These are phyloP conservation scores for Noccaea bulbosa DNA, from an alignment of 345 rosid genomes.

Conservation along the genomic window DNA sequence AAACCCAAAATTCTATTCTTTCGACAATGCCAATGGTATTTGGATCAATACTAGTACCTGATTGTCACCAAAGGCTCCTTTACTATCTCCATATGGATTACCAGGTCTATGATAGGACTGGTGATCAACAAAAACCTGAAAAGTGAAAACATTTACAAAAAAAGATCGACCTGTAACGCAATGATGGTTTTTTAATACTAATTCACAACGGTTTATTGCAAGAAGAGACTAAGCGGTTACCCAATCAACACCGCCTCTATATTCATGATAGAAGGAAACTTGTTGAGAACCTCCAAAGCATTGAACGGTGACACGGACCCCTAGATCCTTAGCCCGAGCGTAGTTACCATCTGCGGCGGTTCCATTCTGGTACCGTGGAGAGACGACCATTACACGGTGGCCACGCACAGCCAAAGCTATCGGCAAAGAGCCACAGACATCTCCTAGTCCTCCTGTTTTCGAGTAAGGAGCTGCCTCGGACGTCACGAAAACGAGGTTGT, in stretches of 20 bases:
- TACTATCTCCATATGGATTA: constrained; percentile 82
- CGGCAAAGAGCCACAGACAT: constrained; percentile 97
- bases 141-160: constrained; percentile 33
- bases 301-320: constrained; percentile 49
- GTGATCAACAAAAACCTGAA: constrained; percentile 89
- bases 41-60: constrained; percentile 54
- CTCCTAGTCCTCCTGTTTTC: constrained; percentile 94
- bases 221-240: constrained; percentile 45
- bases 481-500: constrained; percentile 77
- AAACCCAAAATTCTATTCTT: too few species aligned
- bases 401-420: constrained; percentile 75
- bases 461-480: constrained; percentile 98
- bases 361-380: constrained; percentile 79
- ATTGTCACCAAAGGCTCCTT: constrained; percentile 91
- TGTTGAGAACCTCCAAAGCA: constrained; percentile 87
- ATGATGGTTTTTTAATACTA: not conserved
- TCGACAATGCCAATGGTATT: constrained; percentile 2
- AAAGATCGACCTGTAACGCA: not conserved
- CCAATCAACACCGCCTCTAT: constrained; percentile 93
- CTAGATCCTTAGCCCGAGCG: constrained; percentile 55
- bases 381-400: constrained; percentile 94
- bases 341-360: constrained; percentile 58
- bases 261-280: constrained; percentile 86
- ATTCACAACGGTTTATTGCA: not conserved
- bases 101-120: constrained; percentile 88